A percentile compares a stretch with the other conserved stretches of the same genome.
Conservation (phyloP, 2,329 filamentous ascomycete genomes). For the Lasiodiplodia hormozganensis region DNA sequence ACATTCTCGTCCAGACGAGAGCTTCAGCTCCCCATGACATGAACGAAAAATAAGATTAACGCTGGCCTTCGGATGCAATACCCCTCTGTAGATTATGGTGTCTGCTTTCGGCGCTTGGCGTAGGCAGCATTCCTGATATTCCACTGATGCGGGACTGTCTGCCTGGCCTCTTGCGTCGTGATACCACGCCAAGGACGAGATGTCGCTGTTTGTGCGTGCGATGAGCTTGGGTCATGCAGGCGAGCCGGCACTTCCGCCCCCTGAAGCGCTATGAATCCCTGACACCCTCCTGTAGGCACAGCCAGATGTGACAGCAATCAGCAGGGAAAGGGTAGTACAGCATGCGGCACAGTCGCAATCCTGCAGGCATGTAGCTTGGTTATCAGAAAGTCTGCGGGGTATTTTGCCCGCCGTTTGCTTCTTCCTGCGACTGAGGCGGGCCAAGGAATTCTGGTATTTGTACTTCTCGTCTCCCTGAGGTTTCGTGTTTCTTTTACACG, state of each 20-base stretch:
- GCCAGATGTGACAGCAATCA: background rate
- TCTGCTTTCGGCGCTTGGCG: background rate
- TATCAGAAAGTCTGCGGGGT: background rate
- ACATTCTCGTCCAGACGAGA: no score
- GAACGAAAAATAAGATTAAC: no score
- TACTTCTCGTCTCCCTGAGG: background rate
- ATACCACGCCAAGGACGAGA: background rate
- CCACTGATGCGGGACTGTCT: background rate
- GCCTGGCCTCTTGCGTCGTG: background rate
- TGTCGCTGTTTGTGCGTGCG: background rate
- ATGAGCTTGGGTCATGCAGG: background rate
- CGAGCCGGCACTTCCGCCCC: background rate
- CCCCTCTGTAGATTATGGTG: background rate
- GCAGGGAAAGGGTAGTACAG: background rate
- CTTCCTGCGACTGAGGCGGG: no score
- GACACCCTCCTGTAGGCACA: background rate
- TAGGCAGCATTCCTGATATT: constrained; percentile 1
- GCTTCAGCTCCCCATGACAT: no score
- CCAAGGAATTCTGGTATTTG: background rate
- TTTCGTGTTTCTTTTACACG: background rate
- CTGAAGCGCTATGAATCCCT: background rate
- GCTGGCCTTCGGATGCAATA: no score
- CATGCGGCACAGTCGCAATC: background rate
- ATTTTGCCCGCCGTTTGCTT: background rate
- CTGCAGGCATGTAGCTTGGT: background rate